These are phyloP conservation scores for Fonsecaea multimorphosa DNA, from an alignment of 2,329 filamentous ascomycete genomes.

Conservation along the genomic window DNA sequence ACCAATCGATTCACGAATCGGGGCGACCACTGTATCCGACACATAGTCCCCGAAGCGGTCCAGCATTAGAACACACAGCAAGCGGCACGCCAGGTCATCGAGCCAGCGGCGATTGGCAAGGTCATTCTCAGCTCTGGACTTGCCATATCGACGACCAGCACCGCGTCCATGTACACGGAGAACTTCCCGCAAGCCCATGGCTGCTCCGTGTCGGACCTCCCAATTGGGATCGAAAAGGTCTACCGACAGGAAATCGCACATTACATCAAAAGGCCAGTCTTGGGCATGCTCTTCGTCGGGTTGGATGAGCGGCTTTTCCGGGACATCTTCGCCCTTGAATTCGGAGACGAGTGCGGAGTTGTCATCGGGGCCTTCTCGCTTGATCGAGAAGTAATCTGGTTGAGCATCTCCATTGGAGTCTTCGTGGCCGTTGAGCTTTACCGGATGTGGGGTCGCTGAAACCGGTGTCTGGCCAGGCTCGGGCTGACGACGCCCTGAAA, in stretches of 20 bases:
- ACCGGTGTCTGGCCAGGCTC: constrained; percentile 63
- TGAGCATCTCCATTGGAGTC: constrained; percentile 67
- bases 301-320: constrained; percentile 86
- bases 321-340: constrained; percentile 82
- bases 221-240: constrained; percentile 92
- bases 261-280: constrained; percentile 92
- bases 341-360: constrained; percentile 92
- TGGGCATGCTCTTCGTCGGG: constrained; percentile 76
- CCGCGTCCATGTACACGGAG: constrained; percentile 88
- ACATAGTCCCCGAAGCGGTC: constrained; percentile 98
- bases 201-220: constrained; percentile 95
- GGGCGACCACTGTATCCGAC: constrained; percentile 94
- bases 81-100: constrained; percentile 90
- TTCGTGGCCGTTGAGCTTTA: constrained; percentile 66
- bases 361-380: constrained; percentile 80
- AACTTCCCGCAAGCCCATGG: constrained; percentile 91
- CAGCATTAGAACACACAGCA: constrained; percentile 95
- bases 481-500: constrained; percentile 71
- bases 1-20: constrained; percentile 92
- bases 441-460: constrained; percentile 59
- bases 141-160: constrained; percentile 77
- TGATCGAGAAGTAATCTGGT: constrained; percentile 88
- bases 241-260: constrained; percentile 91
- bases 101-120: constrained; percentile 82
- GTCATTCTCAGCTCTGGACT: constrained; percentile 76